phyloP scores from a whole-genome alignment of 345 rosid genomes.

The Cardamine occulta region DNA sequence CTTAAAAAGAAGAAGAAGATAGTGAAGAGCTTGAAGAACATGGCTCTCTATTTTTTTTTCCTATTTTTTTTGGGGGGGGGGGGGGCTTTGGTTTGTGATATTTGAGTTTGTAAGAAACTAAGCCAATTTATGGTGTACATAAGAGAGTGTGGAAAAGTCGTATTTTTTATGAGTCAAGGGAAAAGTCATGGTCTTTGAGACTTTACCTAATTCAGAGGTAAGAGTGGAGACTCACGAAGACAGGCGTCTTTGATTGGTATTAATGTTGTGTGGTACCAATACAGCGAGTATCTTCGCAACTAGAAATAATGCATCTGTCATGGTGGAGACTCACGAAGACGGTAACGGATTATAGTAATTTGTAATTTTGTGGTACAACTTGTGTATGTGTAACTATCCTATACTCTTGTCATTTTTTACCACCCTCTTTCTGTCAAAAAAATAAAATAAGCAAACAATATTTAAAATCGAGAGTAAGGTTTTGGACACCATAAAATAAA shows the following conservation, averaged over 20 bases:
- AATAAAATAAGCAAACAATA: no score
- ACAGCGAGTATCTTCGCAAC: neutral
- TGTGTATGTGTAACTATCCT: neutral
- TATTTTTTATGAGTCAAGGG: neutral
- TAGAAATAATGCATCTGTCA: neutral
- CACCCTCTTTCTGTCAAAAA: no score
- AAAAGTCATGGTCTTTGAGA: neutral
- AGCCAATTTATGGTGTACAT: neutral
- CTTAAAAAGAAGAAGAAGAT: neutral
- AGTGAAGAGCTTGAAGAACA: constrained; percentile 13
- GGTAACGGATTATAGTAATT: no score
- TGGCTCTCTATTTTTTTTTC: neutral
- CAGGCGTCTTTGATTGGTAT: neutral
- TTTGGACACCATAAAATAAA: no score
- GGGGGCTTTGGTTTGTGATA: neutral
- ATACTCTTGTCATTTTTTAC: no score
- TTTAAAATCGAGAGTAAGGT: no score
- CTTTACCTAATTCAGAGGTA: neutral
- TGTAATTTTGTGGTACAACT: neutral
- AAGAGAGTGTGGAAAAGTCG: neutral
- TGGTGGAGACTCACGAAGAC: neutral
- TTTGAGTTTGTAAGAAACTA: neutral
- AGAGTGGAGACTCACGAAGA: neutral
- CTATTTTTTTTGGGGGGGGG: no score
- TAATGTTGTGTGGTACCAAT: neutral